phyloP scores from a whole-genome alignment of 768 basidiomycete genomes.

The Pisolithus tinctorius region DNA sequence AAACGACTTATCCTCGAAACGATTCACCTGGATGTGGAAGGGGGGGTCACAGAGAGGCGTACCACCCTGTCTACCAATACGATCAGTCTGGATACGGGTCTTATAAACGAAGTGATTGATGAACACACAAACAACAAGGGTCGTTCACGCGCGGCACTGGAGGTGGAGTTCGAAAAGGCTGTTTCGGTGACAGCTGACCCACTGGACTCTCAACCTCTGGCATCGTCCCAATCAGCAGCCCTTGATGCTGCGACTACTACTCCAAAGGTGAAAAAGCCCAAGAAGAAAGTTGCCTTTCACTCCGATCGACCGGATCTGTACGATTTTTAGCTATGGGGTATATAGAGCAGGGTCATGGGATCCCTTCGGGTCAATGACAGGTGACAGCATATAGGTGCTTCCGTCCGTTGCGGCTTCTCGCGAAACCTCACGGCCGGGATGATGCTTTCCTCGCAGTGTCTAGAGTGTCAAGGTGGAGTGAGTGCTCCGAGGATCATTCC shows the following conservation, averaged over 20 bases:
- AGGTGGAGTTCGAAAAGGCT: conserved; percentile 38
- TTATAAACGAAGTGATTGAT: conserved; percentile 10
- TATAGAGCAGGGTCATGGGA: not conserved
- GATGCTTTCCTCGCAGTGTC: too few species aligned
- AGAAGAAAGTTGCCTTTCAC: conserved; percentile 66
- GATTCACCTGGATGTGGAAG: conserved; percentile 79
- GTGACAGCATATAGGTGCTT: not conserved
- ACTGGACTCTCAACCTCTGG: conserved; percentile 5
- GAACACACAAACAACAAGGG: conserved; percentile 8
- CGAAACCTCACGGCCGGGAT: not conserved
- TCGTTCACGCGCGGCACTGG: conserved; percentile 31
- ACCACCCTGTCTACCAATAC: conserved; percentile 43
- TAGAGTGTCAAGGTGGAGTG: not conserved
- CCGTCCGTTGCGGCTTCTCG: not conserved
- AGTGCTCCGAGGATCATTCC: not conserved
- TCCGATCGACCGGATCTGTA: conserved; percentile 66
- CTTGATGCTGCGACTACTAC: not conserved
- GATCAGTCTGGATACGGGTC: conserved; percentile 14
- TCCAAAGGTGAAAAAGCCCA: conserved; percentile 37
- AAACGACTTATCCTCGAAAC: conserved; percentile 88
- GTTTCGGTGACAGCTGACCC: not conserved
- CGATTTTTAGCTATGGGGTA: conserved; percentile 46
- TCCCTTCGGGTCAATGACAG: not conserved
- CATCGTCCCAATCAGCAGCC: conserved; percentile 6
- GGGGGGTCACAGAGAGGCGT: conserved; percentile 73